Base-by-base conservation (phyloP, 2,329 filamentous ascomycete species). In the Colletotrichum navitas region DNA sequence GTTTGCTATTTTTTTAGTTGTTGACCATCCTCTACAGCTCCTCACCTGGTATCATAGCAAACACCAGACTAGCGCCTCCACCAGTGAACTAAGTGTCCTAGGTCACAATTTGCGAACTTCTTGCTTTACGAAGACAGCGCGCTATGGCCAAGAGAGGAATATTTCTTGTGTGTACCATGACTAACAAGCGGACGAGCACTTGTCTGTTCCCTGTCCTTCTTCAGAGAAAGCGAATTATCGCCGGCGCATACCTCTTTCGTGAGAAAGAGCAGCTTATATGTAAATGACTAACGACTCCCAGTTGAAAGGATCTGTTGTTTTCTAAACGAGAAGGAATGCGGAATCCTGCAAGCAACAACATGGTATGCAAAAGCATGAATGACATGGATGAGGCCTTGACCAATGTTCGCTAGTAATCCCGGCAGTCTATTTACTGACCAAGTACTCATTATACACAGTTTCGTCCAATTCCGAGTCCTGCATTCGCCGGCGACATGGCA, bases 271-370 rank as follows among this genome's bases (percentile, higher is more conserved):
- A 7, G 18, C 14, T 10, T 45, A 21, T 0, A 6, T 10, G 7
- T 11, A 45, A 21, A 0, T n/a, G 18, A 10, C 0, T 0, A 45
- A n/a, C 18, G 18, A 2, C 16, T n/a, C 7, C 7, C 8, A 6
- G 4, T n/a, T 18, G 18, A 3, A 10, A 7, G 18, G 1, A 2
- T 5, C 0, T 47, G 18, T 10, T 45, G 5, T 12, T 47, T n/a
- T 5, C 0, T 7, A 12, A n/a, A 24, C 43, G 21, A 5, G 21
- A 24, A n/a, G 18, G 10, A n/a, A 24, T n/a, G 21, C 21, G 21
- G 21, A 47, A 16, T n/a, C 10, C 8, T n/a, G 43, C 8, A 18
- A n/a, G 43, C 21, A n/a, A 47, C 10, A 11, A 8, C 26, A 8
- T 2, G 26, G 49, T 2, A 29, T 21, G 26, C 29, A 29, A 54